Evolutionary conservation across 805 yeast species (phyloP).

Genomic region (Yamadazyma akitaensis): DNA sequence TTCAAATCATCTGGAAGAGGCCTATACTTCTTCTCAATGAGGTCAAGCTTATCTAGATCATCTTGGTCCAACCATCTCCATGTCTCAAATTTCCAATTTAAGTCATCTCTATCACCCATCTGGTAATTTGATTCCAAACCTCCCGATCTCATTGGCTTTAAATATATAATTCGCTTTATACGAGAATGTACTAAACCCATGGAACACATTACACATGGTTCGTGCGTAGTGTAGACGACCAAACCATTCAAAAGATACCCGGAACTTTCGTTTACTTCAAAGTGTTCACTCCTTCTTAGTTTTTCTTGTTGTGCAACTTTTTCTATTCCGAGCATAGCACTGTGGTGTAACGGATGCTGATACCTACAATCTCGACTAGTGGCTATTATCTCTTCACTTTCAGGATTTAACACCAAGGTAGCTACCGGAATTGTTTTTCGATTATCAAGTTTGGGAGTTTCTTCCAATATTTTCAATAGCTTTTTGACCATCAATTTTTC

Average conservation of each 20-base stretch:
- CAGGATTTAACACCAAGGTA: constrained; percentile 65
- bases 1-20: neutral
- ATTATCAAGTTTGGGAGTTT: constrained; percentile 3
- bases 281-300: constrained; percentile 26
- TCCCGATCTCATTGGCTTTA: constrained; percentile 40
- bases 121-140: constrained; percentile 66
- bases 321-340: constrained; percentile 69
- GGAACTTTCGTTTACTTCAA: constrained; percentile 8
- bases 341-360: constrained; percentile 61
- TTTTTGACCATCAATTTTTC: constrained; percentile 30
- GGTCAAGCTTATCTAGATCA: constrained; percentile 5
- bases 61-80: constrained; percentile 57
- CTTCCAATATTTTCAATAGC: constrained; percentile 5
- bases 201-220: constrained; percentile 94
- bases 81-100: constrained; percentile 86
- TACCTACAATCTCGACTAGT: constrained; percentile 32
- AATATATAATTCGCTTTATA: constrained; percentile 62
- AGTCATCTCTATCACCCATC: constrained; percentile 67
- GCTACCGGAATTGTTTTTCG: constrained; percentile 43
- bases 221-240: constrained; percentile 86
- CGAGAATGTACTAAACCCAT: constrained; percentile 96
- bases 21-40: constrained; percentile 1
- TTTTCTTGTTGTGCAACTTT: constrained; percentile 57
- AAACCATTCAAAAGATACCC: constrained; percentile 71
- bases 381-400: constrained; percentile 32